A percentile compares a stretch with the other conserved stretches of the same genome.
These are phyloP conservation scores for Selaginella tamariscina DNA, from an alignment of 75 land plant species.

Conservation along the genomic window DNA sequence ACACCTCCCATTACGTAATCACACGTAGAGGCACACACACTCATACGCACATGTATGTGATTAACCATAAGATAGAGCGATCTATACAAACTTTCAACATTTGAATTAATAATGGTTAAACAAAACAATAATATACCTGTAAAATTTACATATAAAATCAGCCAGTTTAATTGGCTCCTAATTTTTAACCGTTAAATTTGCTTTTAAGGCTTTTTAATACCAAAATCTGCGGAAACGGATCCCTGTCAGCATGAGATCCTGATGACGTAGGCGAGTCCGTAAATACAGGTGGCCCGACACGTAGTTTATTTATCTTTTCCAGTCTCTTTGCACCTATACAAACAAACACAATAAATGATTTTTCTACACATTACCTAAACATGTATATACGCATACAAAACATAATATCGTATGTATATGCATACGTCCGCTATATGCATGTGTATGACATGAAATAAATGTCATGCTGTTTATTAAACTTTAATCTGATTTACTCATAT, in stretches of 20 bases:
- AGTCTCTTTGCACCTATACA: too few species aligned
- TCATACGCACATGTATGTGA: too few species aligned
- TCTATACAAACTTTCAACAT: not conserved
- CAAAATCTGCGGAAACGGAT: not conserved
- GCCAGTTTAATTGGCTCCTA: not conserved
- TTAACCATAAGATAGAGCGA: not conserved
- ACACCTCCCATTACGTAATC: too few species aligned
- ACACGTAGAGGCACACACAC: too few species aligned
- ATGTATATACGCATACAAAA: too few species aligned
- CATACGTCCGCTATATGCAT: too few species aligned
- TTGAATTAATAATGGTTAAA: not conserved
- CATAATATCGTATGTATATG: too few species aligned
- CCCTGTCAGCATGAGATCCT: constrained; percentile 7
- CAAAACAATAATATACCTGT: not conserved
- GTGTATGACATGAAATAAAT: too few species aligned
- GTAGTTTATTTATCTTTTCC: constrained; percentile 26
- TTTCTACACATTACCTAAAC: too few species aligned
- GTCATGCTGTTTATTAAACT: too few species aligned
- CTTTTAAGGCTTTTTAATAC: not conserved
- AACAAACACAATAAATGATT: too few species aligned
- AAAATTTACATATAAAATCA: not conserved
- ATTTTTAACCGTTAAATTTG: not conserved
- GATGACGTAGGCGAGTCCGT: constrained; percentile 14
- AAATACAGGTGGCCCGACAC: constrained; percentile 24
- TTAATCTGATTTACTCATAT: too few species aligned